Evolutionary conservation across 176 grass and related monocot species (phyloP), one percentile per base, ranked within the genome.

Genomic region (Oryza punctata): DNA sequence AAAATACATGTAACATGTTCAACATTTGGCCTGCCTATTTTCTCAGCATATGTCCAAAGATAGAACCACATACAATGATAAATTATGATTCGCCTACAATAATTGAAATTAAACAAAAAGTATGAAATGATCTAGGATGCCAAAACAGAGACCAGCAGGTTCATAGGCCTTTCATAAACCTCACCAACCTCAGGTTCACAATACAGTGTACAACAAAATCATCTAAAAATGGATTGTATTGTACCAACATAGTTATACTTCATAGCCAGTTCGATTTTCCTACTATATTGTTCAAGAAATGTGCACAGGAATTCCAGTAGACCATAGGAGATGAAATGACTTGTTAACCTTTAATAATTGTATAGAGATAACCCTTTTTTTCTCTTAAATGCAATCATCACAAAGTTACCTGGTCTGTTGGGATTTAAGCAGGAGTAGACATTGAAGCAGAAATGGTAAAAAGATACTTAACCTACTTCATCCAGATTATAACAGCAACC

Each of bases 111-210:
- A 52, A 72, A 45, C 37, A 38, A 15, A 30, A 9, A 30, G 12
- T 66, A 43, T 0, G 1, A 16, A 30, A 65, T 12, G 49, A 26
- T 28, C 24, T 81, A 69, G 57, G 80, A 81, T 69, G 15, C 26
- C 38, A 49, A n/a, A 68, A 75, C 14, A 38, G 1, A 78, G 75
- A 61, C 21, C 11, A 5, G 19, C 19, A 59, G 54, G 19, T 8
- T 59, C 19, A 12, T 16, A 65, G 12, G 46, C 47, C 46, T 74
- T 77, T 57, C 50, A 76, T 71, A 25, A 76, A 72, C 23, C 59
- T 57, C 59, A 84, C 18, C 46, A 73, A 74, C 37, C 49, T 70
- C 14, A 73, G 16, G 49, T 52, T 74, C 38, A 79, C 1, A 10
- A 7, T 59, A 23, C 50, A 57, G 14, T 10, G 7, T 37, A 28